Conservation (phyloP, 306 rosid species). For the Vigna trinervia region DNA sequence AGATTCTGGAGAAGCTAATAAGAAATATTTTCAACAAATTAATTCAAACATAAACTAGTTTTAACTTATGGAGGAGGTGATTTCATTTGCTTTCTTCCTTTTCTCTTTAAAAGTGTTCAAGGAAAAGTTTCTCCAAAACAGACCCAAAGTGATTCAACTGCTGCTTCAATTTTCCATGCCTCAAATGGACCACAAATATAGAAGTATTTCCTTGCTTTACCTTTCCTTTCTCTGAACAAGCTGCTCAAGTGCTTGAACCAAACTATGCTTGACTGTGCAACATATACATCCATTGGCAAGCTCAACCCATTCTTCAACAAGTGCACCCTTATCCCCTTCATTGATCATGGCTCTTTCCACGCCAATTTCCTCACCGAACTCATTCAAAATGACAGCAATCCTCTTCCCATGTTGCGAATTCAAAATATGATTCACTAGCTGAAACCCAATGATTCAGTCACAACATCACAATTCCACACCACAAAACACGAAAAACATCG, state of each 20-base stretch:
- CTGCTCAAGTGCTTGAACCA: conserved; percentile 96
- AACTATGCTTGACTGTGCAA: conserved; percentile 90
- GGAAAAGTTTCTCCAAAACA: too few species aligned
- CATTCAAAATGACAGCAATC: conserved; percentile 93
- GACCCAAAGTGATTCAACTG: background rate
- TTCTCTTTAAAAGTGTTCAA: too few species aligned
- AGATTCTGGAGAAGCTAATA: too few species aligned
- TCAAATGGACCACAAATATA: conserved; percentile 7
- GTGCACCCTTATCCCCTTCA: conserved; percentile 90
- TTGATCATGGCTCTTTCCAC: conserved; percentile 97
- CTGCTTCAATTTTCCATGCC: conserved; percentile 18
- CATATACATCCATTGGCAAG: conserved; percentile 92
- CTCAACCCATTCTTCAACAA: conserved; percentile 99
- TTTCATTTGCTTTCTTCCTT: too few species aligned
- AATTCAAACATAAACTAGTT: too few species aligned
- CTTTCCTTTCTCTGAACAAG: conserved; percentile 90
- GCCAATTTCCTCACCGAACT: conserved; percentile 96
- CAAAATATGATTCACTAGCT: conserved; percentile 86
- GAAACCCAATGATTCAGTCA: conserved; percentile 28
- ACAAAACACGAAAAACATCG: conserved; percentile 17
- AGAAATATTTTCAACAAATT: too few species aligned
- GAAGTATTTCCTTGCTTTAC: conserved; percentile 40
- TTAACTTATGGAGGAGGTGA: too few species aligned
- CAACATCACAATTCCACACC: conserved; percentile 32
- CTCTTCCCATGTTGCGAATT: conserved; percentile 88